phyloP scores from a whole-genome alignment of 352 stramenopile species.

The Globisporangium camurandrum region DNA sequence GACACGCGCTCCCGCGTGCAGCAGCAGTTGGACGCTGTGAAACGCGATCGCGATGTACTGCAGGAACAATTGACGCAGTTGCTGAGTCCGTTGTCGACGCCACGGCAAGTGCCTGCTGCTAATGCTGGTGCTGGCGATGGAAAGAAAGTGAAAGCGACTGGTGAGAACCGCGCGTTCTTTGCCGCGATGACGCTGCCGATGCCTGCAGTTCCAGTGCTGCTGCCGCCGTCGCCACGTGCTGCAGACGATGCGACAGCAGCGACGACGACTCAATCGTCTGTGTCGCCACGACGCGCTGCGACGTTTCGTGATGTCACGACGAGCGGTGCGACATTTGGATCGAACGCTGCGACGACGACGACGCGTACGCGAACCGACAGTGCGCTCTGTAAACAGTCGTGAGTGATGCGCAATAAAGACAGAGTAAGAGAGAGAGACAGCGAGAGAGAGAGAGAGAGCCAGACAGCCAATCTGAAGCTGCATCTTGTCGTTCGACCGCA shows the following conservation, averaged over 20 bases:
- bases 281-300: constrained; percentile 9
- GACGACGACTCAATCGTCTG: constrained; percentile 1
- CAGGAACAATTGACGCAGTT: constrained; percentile 20
- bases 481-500: too few species aligned
- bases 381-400: constrained; percentile 29
- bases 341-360: constrained; percentile 12
- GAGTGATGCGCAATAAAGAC: too few species aligned
- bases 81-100: constrained; percentile 7
- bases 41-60: constrained; percentile 21
- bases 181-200: constrained; percentile 27
- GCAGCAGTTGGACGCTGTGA: constrained; percentile 18
- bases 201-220: constrained; percentile 20
- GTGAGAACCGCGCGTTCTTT: constrained; percentile 35
- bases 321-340: constrained; percentile 10
- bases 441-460: too few species aligned
- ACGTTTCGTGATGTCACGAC: constrained; percentile 12
- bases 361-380: constrained; percentile 16
- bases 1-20: constrained; percentile 35
- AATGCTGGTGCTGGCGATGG: too few species aligned
- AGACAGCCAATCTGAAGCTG: too few species aligned
- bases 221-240: too few species aligned
- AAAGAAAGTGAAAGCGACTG: not conserved
- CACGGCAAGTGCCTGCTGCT: too few species aligned
- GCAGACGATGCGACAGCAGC: not conserved
- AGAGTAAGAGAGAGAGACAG: too few species aligned